Evolutionary conservation across 2,329 filamentous ascomycete species (phyloP), one percentile per base, ranked within the genome.

Genomic region (Tolypocladium album): DNA sequence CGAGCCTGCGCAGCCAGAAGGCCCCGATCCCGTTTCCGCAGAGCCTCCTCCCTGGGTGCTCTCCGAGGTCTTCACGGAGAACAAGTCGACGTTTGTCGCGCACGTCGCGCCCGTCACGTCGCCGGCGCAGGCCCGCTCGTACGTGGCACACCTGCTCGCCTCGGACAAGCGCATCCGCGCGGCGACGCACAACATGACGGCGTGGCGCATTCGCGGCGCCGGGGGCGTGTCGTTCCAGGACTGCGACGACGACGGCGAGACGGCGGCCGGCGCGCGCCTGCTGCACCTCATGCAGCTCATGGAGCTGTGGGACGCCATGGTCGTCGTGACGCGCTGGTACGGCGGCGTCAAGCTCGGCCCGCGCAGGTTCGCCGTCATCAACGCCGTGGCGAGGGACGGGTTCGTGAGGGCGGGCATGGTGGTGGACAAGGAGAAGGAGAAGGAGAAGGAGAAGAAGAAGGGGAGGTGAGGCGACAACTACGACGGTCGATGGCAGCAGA

Each of bases 171-270:
- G 89, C 66, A 87, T 91, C 42, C 87, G 91, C n/a, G 79, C 82
- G 55, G 94, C 94, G 5, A 92, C 93, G 62, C 94, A 99, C 73
- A 97, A 97, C 72, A 97, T 99, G 70, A 92, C 88, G 24, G 93
- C 93, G 1, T 97, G 92, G 90, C 84, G 94, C 13, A 92, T 97
- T 59, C 84, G 82, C 38, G 84, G 83, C 0, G 69, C 7, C 7
- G 22, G 50, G 12, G 56, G 34, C 31, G 34, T 50, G 56, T 76
- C 77, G 36, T 91, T 87, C 66, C 92, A 97, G 72, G 94, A 99
- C 74, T 97, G 88, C 70, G 90, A 99, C 68, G 94, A 99, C 68
- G 94, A 99, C 71, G 94, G 94, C 2, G 94, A 99, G 79, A 89
- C 89, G 34, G 94, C 94, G 7, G 94, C 94, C 0, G 94, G 94